Evolutionary conservation across 257 asterid genomes (phyloP).

Genomic region (Lantana camara): DNA sequence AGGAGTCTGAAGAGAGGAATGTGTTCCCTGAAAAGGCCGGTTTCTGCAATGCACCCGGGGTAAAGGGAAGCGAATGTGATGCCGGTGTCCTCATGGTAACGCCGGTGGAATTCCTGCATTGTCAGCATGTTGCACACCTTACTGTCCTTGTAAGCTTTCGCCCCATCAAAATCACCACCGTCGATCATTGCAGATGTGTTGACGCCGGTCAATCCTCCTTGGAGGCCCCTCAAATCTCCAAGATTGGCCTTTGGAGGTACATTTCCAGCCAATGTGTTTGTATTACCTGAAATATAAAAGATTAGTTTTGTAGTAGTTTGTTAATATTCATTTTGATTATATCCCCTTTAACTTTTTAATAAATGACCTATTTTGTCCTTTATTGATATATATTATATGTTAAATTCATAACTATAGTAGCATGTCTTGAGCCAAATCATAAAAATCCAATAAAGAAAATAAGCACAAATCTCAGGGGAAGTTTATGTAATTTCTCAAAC

Average conservation of each 20-base stretch:
- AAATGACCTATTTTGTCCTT: too few relatives aligned
- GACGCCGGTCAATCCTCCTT: slow-evolving; percentile 56
- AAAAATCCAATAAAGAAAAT: too few relatives aligned
- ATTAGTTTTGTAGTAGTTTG: too few relatives aligned
- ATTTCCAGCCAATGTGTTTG: slow-evolving; percentile 75
- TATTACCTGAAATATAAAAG: slow-evolving; percentile 45
- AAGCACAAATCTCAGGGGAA: too few relatives aligned
- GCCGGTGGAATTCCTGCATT: slow-evolving; percentile 76
- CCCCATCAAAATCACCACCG: slow-evolving; percentile 76
- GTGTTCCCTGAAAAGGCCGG: slow-evolving; percentile 76
- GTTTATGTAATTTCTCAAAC: too few relatives aligned
- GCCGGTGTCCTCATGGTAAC: slow-evolving; percentile 71
- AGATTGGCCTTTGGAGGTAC: slow-evolving; percentile 82
- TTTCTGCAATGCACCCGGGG: slow-evolving; percentile 80
- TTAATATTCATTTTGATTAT: too few relatives aligned
- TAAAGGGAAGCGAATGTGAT: slow-evolving; percentile 71
- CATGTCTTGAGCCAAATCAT: too few relatives aligned
- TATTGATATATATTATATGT: too few relatives aligned
- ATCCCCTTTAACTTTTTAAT: too few relatives aligned
- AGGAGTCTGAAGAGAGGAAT: slow-evolving; percentile 65
- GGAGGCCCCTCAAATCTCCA: slow-evolving; percentile 71
- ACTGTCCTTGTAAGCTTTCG: slow-evolving; percentile 82
- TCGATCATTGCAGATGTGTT: slow-evolving; percentile 71
- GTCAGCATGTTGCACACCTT: slow-evolving; percentile 83
- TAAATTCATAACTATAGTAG: too few relatives aligned